Conservation (phyloP, 1,139 yeast species). For the Suhomyces bolitotheri region DNA sequence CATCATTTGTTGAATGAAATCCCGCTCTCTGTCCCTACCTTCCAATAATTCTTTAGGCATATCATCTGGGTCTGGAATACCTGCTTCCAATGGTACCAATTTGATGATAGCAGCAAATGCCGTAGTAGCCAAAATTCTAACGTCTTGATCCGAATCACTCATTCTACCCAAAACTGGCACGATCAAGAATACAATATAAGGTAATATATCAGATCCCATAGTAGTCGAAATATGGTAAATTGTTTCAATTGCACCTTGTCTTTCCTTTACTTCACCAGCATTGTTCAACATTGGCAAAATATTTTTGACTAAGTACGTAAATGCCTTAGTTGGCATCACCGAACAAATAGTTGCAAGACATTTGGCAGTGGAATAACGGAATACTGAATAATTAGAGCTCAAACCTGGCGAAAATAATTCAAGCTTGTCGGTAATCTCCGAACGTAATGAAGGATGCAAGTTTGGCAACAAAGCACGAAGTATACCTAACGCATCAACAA, state of each 20-base stretch:
- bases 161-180: constrained; percentile 96
- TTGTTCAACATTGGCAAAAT: constrained; percentile 80
- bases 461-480: constrained; percentile 72
- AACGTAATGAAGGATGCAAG: constrained; percentile 51
- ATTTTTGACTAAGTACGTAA: constrained; percentile 75
- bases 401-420: constrained; percentile 62
- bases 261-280: constrained; percentile 69
- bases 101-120: constrained; percentile 96
- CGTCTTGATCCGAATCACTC: constrained; percentile 92
- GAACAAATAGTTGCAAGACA: constrained; percentile 82
- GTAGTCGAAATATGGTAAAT: constrained; percentile 79
- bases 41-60: constrained; percentile 81
- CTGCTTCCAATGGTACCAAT: constrained; percentile 94
- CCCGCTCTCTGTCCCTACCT: constrained; percentile 93
- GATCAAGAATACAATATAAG: constrained; percentile 91
- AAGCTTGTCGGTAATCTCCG: constrained; percentile 47
- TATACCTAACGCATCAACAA: constrained; percentile 86
- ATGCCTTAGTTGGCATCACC: constrained; percentile 70
- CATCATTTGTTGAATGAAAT: constrained; percentile 96
- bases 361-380: constrained; percentile 88
- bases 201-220: constrained; percentile 88
- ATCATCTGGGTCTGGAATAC: constrained; percentile 93
- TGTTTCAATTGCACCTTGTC: constrained; percentile 95
- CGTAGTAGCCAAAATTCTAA: constrained; percentile 89
- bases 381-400: constrained; percentile 69